Evolutionary conservation across 2,329 filamentous ascomycete genomes (phyloP).

Genomic region (Myriangium duriaei): DNA sequence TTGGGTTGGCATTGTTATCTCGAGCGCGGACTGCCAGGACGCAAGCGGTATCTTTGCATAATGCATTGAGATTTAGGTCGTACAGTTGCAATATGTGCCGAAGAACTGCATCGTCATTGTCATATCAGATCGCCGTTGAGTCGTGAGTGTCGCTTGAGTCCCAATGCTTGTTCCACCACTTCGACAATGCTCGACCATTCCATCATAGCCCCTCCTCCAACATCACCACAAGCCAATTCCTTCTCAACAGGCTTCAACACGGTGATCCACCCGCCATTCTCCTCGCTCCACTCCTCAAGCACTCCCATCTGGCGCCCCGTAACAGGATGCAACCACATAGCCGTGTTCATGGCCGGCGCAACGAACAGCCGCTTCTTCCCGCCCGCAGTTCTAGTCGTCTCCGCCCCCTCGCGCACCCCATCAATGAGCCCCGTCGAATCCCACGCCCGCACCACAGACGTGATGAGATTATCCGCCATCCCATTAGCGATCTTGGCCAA

Average conservation of each 20-base stretch:
- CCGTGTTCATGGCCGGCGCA: slow-evolving; percentile 75
- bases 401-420: slow-evolving; percentile 16
- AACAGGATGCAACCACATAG: slow-evolving; percentile 80
- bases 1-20: too few relatives aligned
- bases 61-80: too few relatives aligned
- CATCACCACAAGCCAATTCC: slow-evolving; percentile 71
- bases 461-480: slow-evolving; percentile 62
- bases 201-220: slow-evolving; percentile 70
- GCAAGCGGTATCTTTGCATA: too few relatives aligned
- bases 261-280: slow-evolving; percentile 45
- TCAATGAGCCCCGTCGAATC: slow-evolving; percentile 58
- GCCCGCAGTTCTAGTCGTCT: slow-evolving; percentile 14
- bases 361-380: slow-evolving; percentile 58
- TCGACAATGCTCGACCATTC: slow-evolving; percentile 65
- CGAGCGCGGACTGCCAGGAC: too few relatives aligned
- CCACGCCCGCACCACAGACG: slow-evolving; percentile 73
- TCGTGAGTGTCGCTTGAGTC: slow-evolving; percentile 8
- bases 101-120: too few relatives aligned
- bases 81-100: too few relatives aligned
- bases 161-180: slow-evolving; percentile 41
- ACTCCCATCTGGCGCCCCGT: slow-evolving; percentile 59
- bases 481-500: slow-evolving; percentile 75
- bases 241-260: slow-evolving; percentile 64
- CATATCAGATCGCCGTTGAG: too few relatives aligned
- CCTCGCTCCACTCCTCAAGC: slow-evolving; percentile 61